A percentile compares a stretch with the other conserved stretches of the same genome.
These are phyloP conservation scores for Microbotryomycetes sp. DNA, from an alignment of 1,284 basidiomycete genomes.

Conservation along the genomic window DNA sequence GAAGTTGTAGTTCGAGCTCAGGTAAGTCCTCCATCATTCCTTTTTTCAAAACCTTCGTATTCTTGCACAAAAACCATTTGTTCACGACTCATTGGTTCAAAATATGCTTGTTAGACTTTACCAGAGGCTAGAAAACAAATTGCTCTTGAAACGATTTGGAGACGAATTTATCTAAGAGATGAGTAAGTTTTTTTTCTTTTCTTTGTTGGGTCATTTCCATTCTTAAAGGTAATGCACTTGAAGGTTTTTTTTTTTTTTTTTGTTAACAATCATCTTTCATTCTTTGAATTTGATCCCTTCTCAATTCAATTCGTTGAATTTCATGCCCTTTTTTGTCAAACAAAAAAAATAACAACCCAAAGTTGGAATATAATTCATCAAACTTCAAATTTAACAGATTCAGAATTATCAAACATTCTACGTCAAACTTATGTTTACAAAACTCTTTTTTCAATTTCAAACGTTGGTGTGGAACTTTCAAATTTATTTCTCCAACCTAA, in stretches of 20 bases:
- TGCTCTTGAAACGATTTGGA: constrained; percentile 70
- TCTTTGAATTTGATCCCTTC: neutral
- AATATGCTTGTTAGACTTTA: constrained; percentile 65
- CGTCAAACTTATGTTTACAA: constrained; percentile 61
- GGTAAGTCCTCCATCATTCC: constrained; percentile 34
- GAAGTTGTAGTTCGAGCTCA: constrained; percentile 46
- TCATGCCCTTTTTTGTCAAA: too few relatives aligned
- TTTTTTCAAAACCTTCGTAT: too few relatives aligned
- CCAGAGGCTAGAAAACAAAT: constrained; percentile 62
- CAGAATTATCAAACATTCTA: constrained; percentile 59
- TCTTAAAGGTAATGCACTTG: neutral
- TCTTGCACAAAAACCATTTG: too few relatives aligned
- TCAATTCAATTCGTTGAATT: too few relatives aligned
- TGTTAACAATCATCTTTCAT: neutral
- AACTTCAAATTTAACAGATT: constrained; percentile 62
- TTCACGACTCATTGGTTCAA: too few relatives aligned
- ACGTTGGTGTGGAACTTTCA: neutral
- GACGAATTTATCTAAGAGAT: constrained; percentile 77
- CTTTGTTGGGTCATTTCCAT: neutral
- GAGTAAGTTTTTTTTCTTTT: constrained; percentile 55
- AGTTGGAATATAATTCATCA: constrained; percentile 67
- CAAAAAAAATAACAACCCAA: too few relatives aligned
- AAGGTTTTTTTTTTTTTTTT: too few relatives aligned
- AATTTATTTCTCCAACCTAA: neutral
- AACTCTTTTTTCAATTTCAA: constrained; percentile 48